Percentiles rank a stretch among this genome's conserved stretches.
Conservation (phyloP, 352 stramenopile genomes). For the Phytophthora litchii region DNA sequence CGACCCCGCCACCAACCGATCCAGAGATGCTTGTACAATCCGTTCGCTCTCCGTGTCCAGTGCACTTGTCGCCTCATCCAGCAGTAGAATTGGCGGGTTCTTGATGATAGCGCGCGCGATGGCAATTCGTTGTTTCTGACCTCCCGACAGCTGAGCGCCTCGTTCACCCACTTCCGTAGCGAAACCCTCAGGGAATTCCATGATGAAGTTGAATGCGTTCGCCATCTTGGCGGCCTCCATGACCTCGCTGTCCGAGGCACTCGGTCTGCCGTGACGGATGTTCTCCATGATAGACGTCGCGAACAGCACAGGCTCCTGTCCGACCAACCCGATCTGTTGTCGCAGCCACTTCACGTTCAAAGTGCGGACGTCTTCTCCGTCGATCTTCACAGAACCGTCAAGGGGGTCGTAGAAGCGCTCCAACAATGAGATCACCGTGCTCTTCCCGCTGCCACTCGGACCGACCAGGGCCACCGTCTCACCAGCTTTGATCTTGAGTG, state of each 20-base stretch:
- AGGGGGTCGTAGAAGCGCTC: conserved; percentile 67
- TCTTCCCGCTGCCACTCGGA: conserved; percentile 66
- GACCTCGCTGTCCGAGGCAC: conserved; percentile 62
- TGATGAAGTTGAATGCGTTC: conserved; percentile 94
- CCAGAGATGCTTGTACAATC: conserved; percentile 84
- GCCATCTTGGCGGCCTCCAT: conserved; percentile 67
- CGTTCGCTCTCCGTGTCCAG: conserved; percentile 83
- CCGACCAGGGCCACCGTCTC: conserved; percentile 65
- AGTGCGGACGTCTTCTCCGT: conserved; percentile 60
- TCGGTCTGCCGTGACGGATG: conserved; percentile 65
- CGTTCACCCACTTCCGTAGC: conserved; percentile 89
- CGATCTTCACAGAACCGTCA: conserved; percentile 43
- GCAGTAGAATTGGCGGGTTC: conserved; percentile 85
- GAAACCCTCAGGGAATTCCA: conserved; percentile 87
- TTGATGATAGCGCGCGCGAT: conserved; percentile 93
- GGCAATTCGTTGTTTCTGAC: conserved; percentile 93
- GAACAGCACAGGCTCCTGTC: conserved; percentile 77
- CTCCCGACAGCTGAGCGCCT: conserved; percentile 89
- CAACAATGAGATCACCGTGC: conserved; percentile 56
- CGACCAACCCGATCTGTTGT: conserved; percentile 85
- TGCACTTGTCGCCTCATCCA: conserved; percentile 92
- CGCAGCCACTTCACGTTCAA: conserved; percentile 77
- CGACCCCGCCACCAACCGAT: conserved; percentile 45
- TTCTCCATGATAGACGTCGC: conserved; percentile 83
- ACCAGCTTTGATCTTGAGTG: conserved; percentile 42